Percentiles rank a stretch among this genome's conserved stretches.
phyloP scores from a whole-genome alignment of 768 basidiomycete genomes.

The Hygrophorus pudorinus region DNA sequence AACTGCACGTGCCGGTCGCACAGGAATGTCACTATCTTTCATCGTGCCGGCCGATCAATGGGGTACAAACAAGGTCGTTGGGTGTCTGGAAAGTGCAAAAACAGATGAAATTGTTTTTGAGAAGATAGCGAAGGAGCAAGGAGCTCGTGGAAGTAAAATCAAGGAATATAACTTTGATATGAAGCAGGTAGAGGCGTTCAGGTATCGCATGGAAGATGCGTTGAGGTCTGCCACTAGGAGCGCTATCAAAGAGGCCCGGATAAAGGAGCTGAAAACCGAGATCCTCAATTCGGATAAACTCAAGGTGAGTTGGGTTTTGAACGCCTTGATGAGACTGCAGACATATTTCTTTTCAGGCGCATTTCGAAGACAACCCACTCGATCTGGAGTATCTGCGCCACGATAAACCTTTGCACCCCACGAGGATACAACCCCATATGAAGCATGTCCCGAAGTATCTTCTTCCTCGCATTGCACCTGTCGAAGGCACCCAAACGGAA shows the following conservation, averaged over 20 bases:
- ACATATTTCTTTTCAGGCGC: conserved; percentile 47
- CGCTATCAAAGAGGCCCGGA: conserved; percentile 80
- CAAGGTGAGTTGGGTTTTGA: conserved; percentile 49
- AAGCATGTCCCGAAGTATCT: conserved; percentile 93
- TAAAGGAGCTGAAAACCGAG: conserved; percentile 90
- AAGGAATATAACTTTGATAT: conserved; percentile 93
- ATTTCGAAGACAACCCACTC: conserved; percentile 94
- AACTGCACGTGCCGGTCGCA: conserved; percentile 91
- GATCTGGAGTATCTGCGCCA: conserved; percentile 90
- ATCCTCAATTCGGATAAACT: conserved; percentile 93
- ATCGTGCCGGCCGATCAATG: conserved; percentile 62
- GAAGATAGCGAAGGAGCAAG: conserved; percentile 71
- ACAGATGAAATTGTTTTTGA: conserved; percentile 69
- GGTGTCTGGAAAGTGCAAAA: conserved; percentile 55
- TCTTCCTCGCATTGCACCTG: conserved; percentile 69
- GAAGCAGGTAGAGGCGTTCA: conserved; percentile 94
- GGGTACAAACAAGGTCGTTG: conserved; percentile 70
- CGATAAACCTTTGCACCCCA: conserved; percentile 89
- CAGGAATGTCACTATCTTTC: conserved; percentile 87
- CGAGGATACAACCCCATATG: conserved; percentile 86
- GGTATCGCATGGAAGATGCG: conserved; percentile 98
- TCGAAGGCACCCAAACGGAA: conserved; percentile 29
- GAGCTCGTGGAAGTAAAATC: conserved; percentile 44
- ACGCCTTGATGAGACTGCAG: background rate
- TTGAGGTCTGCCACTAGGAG: conserved; percentile 79